Conservation (phyloP, 768 basidiomycete genomes). For the Trametes cinnabarina region DNA sequence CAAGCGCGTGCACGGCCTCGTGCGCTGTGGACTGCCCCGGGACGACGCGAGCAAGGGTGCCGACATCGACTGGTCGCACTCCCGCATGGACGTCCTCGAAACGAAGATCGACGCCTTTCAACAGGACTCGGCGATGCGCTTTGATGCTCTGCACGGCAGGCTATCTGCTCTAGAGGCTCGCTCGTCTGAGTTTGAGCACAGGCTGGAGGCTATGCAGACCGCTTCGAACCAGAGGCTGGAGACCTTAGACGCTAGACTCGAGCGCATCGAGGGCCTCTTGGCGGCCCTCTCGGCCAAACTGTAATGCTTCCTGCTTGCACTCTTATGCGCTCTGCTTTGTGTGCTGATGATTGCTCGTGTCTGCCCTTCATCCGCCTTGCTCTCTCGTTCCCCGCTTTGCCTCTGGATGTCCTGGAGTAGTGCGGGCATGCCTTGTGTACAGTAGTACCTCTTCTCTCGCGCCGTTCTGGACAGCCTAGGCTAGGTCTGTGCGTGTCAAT, state of each 20-base stretch:
- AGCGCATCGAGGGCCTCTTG: constrained; percentile 2
- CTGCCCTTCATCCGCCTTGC: too few relatives aligned
- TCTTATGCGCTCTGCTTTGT: too few relatives aligned
- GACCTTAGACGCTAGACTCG: neutral
- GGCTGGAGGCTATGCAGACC: neutral
- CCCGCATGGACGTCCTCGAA: constrained; percentile 6
- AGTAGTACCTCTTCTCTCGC: too few relatives aligned
- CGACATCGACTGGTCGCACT: neutral
- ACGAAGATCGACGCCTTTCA: constrained; percentile 1
- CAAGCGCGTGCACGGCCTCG: constrained; percentile 10
- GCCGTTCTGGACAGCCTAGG: too few relatives aligned
- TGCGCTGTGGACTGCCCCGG: neutral
- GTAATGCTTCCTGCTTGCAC: too few relatives aligned
- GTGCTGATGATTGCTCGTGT: too few relatives aligned
- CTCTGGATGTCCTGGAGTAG: too few relatives aligned
- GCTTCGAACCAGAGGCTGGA: neutral
- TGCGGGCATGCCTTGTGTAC: too few relatives aligned
- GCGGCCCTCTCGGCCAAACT: neutral
- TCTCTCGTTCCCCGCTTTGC: too few relatives aligned
- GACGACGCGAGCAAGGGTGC: neutral
- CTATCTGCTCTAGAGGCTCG: neutral
- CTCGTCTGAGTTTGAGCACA: neutral
- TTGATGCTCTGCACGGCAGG: constrained; percentile 4
- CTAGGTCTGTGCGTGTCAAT: too few relatives aligned
- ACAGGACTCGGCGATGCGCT: neutral